Base-by-base conservation (phyloP, 164 flowering plant genomes). In the Vitis vinifera region DNA sequence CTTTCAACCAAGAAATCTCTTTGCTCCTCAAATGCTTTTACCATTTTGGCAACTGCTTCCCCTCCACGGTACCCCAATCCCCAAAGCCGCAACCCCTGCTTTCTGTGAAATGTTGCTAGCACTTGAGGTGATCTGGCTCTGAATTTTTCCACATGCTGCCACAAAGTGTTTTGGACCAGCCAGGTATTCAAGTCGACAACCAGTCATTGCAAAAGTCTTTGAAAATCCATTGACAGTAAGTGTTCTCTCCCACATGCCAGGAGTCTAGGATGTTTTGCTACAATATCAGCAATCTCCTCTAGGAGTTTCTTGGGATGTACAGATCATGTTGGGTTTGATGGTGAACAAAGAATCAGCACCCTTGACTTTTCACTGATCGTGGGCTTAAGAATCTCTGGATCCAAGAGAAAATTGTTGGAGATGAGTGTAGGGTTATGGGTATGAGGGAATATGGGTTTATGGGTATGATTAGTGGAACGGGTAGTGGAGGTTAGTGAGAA, bases 201-300 rank as follows among this genome's bases (percentile, higher is more conserved):
- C 99, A 73, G 97, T 93, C 99, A 95, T 95, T 65, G 99, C 96
- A 79, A 95, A 95, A 63, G 98, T 88, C 98, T 95, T 95, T 8
- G 99, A 95, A 75, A 95, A 95, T 10, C 97, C 98, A 76, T 95
- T 95, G 44, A 93, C 92, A 1, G 98, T 93, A 50, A 93, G 75
- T 73, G 98, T 93, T 81, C 99, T 88, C 62, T 89, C 91, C 90
- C 89, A 91, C 99, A 93, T 95, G 80, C 94, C 88, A 95, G 80
- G 77, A 95, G 94, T 80, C 98, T 80, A 10, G 99, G 99, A 70
- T 91, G 91, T 71, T 74, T 87, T 29, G 98, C 87, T 2, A 95
- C 97, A 63, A 95, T 76, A 52, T 79, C 68, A 44, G 99, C 97
- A 75, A 93, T 93, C 80, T 89, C 88, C 81, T 95, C 89, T 37